A percentile compares a stretch with the other conserved stretches of the same genome.
Evolutionary conservation across 2,329 filamentous ascomycete species (phyloP).

Genomic region (Phaeoacremonium minimum): DNA sequence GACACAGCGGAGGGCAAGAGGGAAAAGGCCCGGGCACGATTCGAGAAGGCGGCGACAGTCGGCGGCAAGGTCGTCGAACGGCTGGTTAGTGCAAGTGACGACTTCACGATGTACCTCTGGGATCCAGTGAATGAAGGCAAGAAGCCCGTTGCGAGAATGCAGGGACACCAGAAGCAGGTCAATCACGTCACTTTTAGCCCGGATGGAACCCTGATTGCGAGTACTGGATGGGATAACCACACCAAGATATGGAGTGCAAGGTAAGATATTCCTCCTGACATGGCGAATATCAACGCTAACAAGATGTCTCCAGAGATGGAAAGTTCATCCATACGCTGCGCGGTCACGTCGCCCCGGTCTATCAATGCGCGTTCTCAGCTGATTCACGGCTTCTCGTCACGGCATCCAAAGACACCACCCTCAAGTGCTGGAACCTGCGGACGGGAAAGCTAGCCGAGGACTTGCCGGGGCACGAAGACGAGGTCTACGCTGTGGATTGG

Average conservation of each 20-base stretch:
- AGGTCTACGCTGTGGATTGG: conserved; percentile 95
- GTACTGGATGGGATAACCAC: conserved; percentile 88
- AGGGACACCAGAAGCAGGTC: conserved; percentile 96
- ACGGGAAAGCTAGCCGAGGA: conserved; percentile 77
- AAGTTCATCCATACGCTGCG: conserved; percentile 84
- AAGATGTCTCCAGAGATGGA: conserved; percentile 42
- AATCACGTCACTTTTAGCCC: conserved; percentile 95
- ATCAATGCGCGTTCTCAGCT: conserved; percentile 87
- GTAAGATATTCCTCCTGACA: conserved; percentile 44
- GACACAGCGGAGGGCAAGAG: conserved; percentile 65
- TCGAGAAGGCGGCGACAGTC: conserved; percentile 77
- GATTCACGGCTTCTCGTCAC: conserved; percentile 88
- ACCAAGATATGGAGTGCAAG: conserved; percentile 86
- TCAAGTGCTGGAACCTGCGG: conserved; percentile 92
- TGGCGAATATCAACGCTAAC: too few relatives aligned
- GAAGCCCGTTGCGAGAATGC: conserved; percentile 81
- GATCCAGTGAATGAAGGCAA: conserved; percentile 68
- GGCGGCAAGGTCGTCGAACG: conserved; percentile 76
- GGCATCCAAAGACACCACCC: conserved; percentile 83
- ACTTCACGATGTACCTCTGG: conserved; percentile 97
- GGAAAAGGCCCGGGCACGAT: conserved; percentile 72
- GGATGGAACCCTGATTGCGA: conserved; percentile 82
- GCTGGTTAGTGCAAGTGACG: conserved; percentile 86
- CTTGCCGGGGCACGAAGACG: conserved; percentile 84
- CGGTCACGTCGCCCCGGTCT: conserved; percentile 86